These are phyloP conservation scores for Termitomyces eurrhizus DNA, from an alignment of 768 basidiomycete genomes.

Conservation along the genomic window DNA sequence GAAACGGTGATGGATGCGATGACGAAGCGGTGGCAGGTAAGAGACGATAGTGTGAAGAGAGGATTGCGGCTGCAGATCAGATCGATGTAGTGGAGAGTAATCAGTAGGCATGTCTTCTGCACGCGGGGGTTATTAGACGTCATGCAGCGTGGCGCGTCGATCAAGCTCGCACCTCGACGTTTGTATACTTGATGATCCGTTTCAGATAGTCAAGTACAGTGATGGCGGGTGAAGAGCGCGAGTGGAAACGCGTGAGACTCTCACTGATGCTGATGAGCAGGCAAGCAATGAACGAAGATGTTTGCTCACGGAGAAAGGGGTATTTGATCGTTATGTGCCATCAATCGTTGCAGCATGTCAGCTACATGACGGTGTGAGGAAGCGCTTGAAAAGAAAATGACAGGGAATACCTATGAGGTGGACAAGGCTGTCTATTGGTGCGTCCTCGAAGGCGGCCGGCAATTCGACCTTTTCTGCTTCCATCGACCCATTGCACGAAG, in stretches of 20 bases:
- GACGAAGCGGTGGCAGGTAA: constrained; percentile 97
- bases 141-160: background rate
- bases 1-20: constrained; percentile 91
- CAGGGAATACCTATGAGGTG: constrained; percentile 74
- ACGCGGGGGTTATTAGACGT: background rate
- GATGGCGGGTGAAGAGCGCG: constrained; percentile 85
- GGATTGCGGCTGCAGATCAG: constrained; percentile 87
- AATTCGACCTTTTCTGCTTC: constrained; percentile 76
- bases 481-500: constrained; percentile 79
- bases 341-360: constrained; percentile 94
- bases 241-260: constrained; percentile 94
- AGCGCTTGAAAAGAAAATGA: constrained; percentile 4
- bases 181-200: constrained; percentile 92
- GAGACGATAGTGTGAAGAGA: constrained; percentile 88
- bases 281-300: constrained; percentile 14
- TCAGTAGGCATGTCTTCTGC: constrained; percentile 76
- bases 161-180: constrained; percentile 72
- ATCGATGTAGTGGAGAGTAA: constrained; percentile 88
- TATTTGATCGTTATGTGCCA: constrained; percentile 94
- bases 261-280: constrained; percentile 47
- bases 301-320: constrained; percentile 74
- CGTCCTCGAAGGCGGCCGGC: constrained; percentile 81
- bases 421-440: constrained; percentile 77
- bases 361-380: constrained; percentile 43
- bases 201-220: constrained; percentile 88